These are phyloP conservation scores for Phoma sp. DNA, from an alignment of 2,329 filamentous ascomycete genomes.

Conservation along the genomic window DNA sequence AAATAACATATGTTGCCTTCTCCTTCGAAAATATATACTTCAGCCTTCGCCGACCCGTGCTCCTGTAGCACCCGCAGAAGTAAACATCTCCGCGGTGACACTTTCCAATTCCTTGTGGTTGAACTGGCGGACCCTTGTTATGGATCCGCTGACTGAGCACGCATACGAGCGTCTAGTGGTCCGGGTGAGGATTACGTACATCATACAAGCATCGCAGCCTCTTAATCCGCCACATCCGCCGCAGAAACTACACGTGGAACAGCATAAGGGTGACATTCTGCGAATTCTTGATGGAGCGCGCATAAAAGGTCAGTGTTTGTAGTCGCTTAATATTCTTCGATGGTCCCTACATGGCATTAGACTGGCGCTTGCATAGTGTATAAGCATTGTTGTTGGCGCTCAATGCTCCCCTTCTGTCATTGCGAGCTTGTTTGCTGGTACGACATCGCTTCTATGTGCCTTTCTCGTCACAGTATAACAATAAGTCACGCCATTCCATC, in stretches of 20 bases:
- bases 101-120: neutral
- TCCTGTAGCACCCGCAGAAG: constrained; percentile 8
- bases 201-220: constrained; percentile 7
- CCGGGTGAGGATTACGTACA: constrained; percentile 13
- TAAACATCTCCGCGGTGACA: constrained; percentile 17
- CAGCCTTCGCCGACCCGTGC: neutral
- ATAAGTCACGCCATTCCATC: constrained; percentile 9
- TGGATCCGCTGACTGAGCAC: constrained; percentile 9
- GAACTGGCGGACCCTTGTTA: neutral
- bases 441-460: neutral
- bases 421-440: neutral
- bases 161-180: constrained; percentile 7
- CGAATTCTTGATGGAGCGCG: constrained; percentile 1
- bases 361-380: too few relatives aligned
- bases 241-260: neutral
- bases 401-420: too few relatives aligned
- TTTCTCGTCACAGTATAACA: constrained; percentile 9
- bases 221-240: constrained; percentile 8
- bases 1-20: neutral
- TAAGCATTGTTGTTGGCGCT: too few relatives aligned
- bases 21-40: constrained; percentile 9
- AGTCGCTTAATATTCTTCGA: neutral
- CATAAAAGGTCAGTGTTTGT: neutral
- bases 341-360: neutral
- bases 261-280: constrained; percentile 13